phyloP scores from a whole-genome alignment of 768 basidiomycete genomes.

The Boletus tomentosulus region DNA sequence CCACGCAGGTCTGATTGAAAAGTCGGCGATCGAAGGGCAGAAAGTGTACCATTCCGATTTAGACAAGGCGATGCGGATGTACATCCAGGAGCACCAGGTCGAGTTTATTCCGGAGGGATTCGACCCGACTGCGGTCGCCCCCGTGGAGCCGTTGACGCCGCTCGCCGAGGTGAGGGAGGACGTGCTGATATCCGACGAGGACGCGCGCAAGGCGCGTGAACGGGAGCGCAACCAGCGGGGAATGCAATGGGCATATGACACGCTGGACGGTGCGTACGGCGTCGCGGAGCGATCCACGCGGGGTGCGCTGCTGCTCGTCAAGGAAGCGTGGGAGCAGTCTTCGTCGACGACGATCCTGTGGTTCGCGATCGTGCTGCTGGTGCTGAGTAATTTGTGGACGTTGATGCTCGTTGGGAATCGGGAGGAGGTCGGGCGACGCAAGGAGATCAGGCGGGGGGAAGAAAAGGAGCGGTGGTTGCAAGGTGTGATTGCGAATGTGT shows the following conservation, averaged over 20 bases:
- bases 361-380: conserved; percentile 65
- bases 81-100: conserved; percentile 83
- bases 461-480: conserved; percentile 76
- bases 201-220: conserved; percentile 51
- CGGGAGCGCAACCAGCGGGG: conserved; percentile 66
- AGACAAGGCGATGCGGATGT: conserved; percentile 78
- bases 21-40: conserved; percentile 87
- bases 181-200: conserved; percentile 1
- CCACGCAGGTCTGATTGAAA: conserved; percentile 85
- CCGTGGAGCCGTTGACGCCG: conserved; percentile 36
- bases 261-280: conserved; percentile 68
- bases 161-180: conserved; percentile 14
- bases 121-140: conserved; percentile 53
- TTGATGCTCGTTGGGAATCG: conserved; percentile 43
- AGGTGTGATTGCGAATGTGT: conserved; percentile 64
- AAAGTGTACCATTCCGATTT: conserved; percentile 81
- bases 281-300: conserved; percentile 68
- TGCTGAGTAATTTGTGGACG: conserved; percentile 79
- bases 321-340: conserved; percentile 77
- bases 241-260: conserved; percentile 87
- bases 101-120: conserved; percentile 88
- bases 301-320: conserved; percentile 72
- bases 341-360: conserved; percentile 68
- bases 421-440: conserved; percentile 43
- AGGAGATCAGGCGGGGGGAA: conserved; percentile 49